A percentile compares a stretch with the other conserved stretches of the same genome.
phyloP scores from a whole-genome alignment of 805 yeast species.

The Naumovozyma dairenensis region DNA sequence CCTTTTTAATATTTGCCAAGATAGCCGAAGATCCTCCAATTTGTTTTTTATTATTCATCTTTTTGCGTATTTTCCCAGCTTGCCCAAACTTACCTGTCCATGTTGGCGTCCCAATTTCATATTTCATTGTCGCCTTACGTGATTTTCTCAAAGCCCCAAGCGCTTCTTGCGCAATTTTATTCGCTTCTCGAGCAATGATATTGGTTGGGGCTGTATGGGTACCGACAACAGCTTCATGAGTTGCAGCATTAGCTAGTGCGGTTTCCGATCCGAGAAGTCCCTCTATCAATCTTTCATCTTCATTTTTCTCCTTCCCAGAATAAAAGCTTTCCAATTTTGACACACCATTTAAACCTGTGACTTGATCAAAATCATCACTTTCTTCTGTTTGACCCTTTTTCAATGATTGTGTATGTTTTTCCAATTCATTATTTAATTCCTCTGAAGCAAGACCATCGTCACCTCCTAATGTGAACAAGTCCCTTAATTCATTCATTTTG shows the following conservation, averaged over 20 bases:
- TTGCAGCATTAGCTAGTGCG: slow-evolving; percentile 55
- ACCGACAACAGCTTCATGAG: slow-evolving; percentile 69
- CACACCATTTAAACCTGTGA: slow-evolving; percentile 61
- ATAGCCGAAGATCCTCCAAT: slow-evolving; percentile 15
- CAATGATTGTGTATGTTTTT: slow-evolving; percentile 41
- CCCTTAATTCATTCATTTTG: slow-evolving; percentile 85
- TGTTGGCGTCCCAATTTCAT: slow-evolving; percentile 72
- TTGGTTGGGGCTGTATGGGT: slow-evolving; percentile 30
- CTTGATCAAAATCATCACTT: slow-evolving; percentile 58
- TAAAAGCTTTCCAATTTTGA: slow-evolving; percentile 58
- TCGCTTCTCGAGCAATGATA: slow-evolving; percentile 51
- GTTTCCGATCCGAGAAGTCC: slow-evolving; percentile 65
- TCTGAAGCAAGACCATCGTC: slow-evolving; percentile 34
- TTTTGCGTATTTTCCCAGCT: slow-evolving; percentile 51
- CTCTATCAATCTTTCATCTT: slow-evolving; percentile 61
- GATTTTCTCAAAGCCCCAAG: slow-evolving; percentile 52
- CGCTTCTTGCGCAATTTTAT: slow-evolving; percentile 43
- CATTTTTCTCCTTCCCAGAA: slow-evolving; percentile 39
- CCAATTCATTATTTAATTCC: slow-evolving; percentile 42
- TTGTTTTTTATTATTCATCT: slow-evolving; percentile 1
- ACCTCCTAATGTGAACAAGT: slow-evolving; percentile 77
- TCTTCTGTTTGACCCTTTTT: slow-evolving; percentile 30
- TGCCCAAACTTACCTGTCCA: slow-evolving; percentile 92
- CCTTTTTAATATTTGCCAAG: slow-evolving; percentile 16
- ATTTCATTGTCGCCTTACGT: slow-evolving; percentile 29